Percentiles rank a stretch among this genome's conserved stretches.
Evolutionary conservation across 2,329 filamentous ascomycete genomes (phyloP).

Genomic region (Fusarium palustre): DNA sequence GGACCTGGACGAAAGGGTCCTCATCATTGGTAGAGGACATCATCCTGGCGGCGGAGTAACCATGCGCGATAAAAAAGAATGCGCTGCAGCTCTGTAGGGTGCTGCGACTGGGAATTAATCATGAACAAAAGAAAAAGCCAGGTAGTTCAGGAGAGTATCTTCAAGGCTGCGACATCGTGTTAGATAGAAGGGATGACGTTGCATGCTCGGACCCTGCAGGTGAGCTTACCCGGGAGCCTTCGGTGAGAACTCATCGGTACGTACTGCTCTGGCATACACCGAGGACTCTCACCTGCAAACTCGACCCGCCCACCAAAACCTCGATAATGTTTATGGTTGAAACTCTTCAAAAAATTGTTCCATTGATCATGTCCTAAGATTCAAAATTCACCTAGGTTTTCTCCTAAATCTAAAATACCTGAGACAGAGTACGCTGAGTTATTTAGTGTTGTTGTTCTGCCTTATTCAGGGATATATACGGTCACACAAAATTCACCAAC

Average conservation of each 20-base stretch:
- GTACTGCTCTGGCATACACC: constrained; percentile 36
- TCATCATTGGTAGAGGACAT: constrained; percentile 76
- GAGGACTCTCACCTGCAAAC: constrained; percentile 45
- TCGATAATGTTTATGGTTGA: constrained; percentile 30
- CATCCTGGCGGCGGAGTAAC: constrained; percentile 57
- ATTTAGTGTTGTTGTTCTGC: neutral
- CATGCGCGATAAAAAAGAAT: constrained; percentile 40
- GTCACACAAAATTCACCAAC: neutral
- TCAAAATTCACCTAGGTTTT: too few relatives aligned
- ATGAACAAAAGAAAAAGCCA: neutral
- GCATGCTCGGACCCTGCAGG: constrained; percentile 30
- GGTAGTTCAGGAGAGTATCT: constrained; percentile 10
- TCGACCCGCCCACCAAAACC: constrained; percentile 43
- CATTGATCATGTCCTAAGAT: neutral
- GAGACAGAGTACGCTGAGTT: too few relatives aligned
- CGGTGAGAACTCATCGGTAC: constrained; percentile 33
- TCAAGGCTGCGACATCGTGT: constrained; percentile 41
- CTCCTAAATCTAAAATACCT: neutral
- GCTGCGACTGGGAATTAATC: neutral
- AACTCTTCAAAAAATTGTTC: constrained; percentile 12
- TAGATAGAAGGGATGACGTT: constrained; percentile 50
- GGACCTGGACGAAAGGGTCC: constrained; percentile 79
- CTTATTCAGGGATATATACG: neutral
- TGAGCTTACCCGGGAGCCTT: constrained; percentile 23
- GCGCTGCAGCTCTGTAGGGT: neutral